Conservation (phyloP, 345 rosid genomes). For the Salix arbutifolia region DNA sequence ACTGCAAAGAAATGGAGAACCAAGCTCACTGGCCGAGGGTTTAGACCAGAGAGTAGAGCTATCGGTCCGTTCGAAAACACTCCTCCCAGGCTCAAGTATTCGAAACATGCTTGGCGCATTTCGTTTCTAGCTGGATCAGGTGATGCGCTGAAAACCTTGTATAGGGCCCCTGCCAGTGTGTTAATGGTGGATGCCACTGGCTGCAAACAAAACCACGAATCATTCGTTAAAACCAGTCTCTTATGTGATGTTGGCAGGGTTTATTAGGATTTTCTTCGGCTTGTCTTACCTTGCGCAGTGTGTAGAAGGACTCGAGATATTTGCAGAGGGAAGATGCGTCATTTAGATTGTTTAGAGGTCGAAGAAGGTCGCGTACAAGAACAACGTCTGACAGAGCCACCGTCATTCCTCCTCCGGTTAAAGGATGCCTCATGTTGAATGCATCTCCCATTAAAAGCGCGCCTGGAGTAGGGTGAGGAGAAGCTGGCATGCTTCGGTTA, state of each 20-base stretch:
- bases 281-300: neutral
- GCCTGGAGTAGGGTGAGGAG: conserved; percentile 1
- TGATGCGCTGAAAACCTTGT: neutral
- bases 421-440: conserved; percentile 8
- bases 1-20: conserved; percentile 7
- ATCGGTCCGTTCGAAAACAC: neutral
- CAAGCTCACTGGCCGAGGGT: neutral
- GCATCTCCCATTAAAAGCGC: conserved; percentile 1
- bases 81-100: neutral
- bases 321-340: neutral
- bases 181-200: neutral
- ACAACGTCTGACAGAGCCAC: neutral
- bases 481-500: neutral
- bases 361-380: neutral
- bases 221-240: neutral
- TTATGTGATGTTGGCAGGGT: neutral
- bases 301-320: neutral
- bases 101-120: conserved; percentile 2
- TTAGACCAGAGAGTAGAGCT: neutral
- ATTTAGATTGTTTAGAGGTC: neutral
- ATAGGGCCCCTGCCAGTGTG: neutral
- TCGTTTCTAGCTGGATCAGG: neutral
- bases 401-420: conserved; percentile 10
- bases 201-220: neutral
- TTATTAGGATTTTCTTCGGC: neutral